These are phyloP conservation scores for Coelastrella sp. DNA, from an alignment of 139 green algal genomes.

Conservation along the genomic window DNA sequence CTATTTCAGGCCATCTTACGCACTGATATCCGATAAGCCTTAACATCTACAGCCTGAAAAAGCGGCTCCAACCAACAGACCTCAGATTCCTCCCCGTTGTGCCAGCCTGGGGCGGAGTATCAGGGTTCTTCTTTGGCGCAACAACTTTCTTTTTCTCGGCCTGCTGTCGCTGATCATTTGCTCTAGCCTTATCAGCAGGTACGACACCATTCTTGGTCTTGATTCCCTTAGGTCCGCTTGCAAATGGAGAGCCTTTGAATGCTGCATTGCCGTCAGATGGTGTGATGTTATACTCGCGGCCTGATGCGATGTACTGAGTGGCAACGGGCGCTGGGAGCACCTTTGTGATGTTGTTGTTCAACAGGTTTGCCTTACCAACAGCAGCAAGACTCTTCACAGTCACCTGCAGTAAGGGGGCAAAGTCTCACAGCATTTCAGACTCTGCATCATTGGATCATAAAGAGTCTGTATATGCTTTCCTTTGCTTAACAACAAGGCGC, in stretches of 20 bases:
- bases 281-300: constrained; percentile 12
- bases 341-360: constrained; percentile 20
- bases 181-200: neutral
- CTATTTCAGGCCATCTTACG: too few species aligned
- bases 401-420: constrained; percentile 22
- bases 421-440: too few species aligned
- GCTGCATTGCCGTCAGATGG: neutral
- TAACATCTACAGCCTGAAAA: too few species aligned
- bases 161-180: neutral
- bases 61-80: too few species aligned
- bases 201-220: neutral
- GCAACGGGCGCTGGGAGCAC: constrained; percentile 2
- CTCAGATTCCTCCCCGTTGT: too few species aligned
- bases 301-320: constrained; percentile 24
- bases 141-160: neutral
- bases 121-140: neutral
- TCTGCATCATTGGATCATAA: neutral
- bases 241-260: neutral
- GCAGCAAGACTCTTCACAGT: constrained; percentile 22
- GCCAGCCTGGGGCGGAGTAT: too few species aligned
- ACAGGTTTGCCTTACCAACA: neutral
- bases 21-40: too few species aligned
- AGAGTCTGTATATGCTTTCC: neutral
- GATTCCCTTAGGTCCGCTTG: neutral
- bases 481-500: too few species aligned